Percentiles rank a stretch among this genome's conserved stretches.
Evolutionary conservation across 1,139 yeast genomes (phyloP).

Genomic region (Yamadazyma membranifaciens): DNA sequence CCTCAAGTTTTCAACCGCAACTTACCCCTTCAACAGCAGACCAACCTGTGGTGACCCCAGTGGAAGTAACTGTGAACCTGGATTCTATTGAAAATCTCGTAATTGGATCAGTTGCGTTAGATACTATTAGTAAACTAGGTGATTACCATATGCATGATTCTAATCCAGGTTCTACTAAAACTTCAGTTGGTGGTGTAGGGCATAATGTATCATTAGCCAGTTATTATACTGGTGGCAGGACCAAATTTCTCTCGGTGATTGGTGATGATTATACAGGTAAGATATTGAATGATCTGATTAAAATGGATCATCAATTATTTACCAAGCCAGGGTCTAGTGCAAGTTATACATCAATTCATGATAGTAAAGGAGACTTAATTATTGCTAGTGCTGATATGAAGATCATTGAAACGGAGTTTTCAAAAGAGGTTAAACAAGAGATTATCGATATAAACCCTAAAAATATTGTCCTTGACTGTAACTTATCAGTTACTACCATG

Average conservation of each 20-base stretch:
- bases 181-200: constrained; percentile 83
- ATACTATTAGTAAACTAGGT: constrained; percentile 52
- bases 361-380: constrained; percentile 57
- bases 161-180: constrained; percentile 60
- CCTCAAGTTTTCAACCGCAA: background rate
- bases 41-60: background rate
- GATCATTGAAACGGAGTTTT: constrained; percentile 51
- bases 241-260: constrained; percentile 56
- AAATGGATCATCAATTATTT: constrained; percentile 43
- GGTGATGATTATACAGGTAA: constrained; percentile 59
- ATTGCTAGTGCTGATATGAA: constrained; percentile 87
- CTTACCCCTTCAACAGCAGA: background rate
- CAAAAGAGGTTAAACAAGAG: constrained; percentile 36
- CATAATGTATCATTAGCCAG: constrained; percentile 68
- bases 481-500: constrained; percentile 48
- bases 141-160: constrained; percentile 55
- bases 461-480: constrained; percentile 65
- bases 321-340: constrained; percentile 45
- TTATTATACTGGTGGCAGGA: constrained; percentile 23
- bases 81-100: constrained; percentile 35
- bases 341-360: constrained; percentile 71
- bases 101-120: constrained; percentile 78
- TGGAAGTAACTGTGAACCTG: background rate
- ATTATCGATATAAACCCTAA: constrained; percentile 35
- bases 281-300: constrained; percentile 31